These are phyloP conservation scores for Botrytis tulipae DNA, from an alignment of 2,329 filamentous ascomycete species.

Conservation along the genomic window DNA sequence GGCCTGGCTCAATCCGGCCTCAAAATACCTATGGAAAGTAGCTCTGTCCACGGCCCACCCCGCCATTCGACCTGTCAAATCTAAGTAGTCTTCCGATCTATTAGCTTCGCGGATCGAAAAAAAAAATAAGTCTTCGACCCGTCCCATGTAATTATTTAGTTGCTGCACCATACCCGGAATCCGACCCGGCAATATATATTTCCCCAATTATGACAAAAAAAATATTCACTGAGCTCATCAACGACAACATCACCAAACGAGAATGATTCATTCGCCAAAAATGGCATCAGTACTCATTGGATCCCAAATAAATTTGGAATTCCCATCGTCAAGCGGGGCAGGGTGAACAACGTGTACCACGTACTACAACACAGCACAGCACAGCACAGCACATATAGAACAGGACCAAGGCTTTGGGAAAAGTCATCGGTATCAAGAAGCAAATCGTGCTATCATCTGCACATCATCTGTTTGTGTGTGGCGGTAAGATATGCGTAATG, in stretches of 20 bases:
- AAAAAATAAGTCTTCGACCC: not conserved
- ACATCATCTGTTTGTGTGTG: not conserved
- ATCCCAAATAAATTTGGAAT: not conserved
- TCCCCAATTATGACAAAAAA: not conserved
- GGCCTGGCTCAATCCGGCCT: not conserved
- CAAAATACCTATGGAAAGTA: too few species aligned
- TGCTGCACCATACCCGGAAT: not conserved
- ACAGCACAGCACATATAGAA: not conserved
- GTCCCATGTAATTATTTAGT: not conserved
- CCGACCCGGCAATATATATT: not conserved
- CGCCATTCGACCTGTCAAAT: not conserved
- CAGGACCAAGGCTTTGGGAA: not conserved
- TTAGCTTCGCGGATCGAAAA: not conserved
- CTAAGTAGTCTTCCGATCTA: not conserved
- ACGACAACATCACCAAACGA: not conserved
- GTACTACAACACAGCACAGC: not conserved
- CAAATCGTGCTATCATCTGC: not conserved
- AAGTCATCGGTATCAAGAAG: not conserved
- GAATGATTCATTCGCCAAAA: not conserved
- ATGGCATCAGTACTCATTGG: not conserved
- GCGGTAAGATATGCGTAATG: not conserved
- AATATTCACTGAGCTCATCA: not conserved
- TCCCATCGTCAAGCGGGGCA: not conserved
- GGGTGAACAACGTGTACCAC: not conserved
- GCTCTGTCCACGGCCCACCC: not conserved